These are phyloP conservation scores for Avicennia marina DNA, from an alignment of 257 asterid species.

Conservation along the genomic window DNA sequence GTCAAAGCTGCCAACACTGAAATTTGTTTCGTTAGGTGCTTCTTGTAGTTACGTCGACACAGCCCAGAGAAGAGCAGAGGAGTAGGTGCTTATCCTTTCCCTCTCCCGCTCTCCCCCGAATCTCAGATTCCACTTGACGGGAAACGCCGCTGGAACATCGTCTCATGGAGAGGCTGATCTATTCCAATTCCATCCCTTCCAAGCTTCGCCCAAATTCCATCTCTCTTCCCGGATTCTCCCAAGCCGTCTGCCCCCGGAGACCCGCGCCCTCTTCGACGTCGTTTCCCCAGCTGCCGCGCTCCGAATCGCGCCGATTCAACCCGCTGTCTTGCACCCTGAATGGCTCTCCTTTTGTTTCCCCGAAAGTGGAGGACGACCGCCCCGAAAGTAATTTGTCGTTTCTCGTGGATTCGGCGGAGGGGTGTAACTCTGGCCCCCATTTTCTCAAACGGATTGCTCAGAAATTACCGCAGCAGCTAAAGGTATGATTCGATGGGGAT, in stretches of 20 bases:
- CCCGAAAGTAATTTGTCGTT: constrained; percentile 9
- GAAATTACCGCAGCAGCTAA: constrained; percentile 24
- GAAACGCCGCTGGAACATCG: too few species aligned
- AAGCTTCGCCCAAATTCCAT: constrained; percentile 28
- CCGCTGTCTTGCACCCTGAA: constrained; percentile 29
- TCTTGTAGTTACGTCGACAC: too few species aligned
- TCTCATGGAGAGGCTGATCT: constrained; percentile 66
- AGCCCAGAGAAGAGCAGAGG: too few species aligned
- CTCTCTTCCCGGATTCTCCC: constrained; percentile 34
- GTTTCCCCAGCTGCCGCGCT: constrained; percentile 4
- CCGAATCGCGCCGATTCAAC: constrained; percentile 24
- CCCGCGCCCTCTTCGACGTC: constrained; percentile 17
- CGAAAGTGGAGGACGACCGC: constrained; percentile 2
- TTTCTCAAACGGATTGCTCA: constrained; percentile 27
- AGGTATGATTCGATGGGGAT: too few species aligned
- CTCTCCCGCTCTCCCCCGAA: too few species aligned
- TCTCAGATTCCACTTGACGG: too few species aligned
- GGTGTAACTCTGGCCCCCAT: constrained; percentile 25
- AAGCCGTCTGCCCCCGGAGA: constrained; percentile 15
- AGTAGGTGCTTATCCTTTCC: too few species aligned
- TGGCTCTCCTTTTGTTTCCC: constrained; percentile 18
- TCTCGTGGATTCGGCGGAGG: constrained; percentile 24
- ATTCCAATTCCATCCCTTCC: constrained; percentile 46
- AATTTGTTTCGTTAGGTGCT: too few species aligned
- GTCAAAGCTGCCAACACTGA: too few species aligned